Conservation (phyloP, 2,329 filamentous ascomycete genomes). For the Diaporthe nobilis region DNA sequence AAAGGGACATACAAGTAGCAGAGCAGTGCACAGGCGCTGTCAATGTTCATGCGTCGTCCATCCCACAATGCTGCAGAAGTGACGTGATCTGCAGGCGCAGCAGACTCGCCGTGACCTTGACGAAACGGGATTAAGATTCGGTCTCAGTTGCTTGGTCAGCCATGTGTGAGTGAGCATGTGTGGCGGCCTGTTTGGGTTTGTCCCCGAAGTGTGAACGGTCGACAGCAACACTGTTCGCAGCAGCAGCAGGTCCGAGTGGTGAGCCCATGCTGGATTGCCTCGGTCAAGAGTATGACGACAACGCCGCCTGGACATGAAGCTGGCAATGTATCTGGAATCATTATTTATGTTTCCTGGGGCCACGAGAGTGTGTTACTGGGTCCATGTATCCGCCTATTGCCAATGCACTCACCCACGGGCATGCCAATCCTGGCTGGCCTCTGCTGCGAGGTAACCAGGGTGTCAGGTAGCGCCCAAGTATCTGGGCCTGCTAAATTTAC, state of each 20-base stretch:
- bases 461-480: neutral
- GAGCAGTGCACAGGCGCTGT: neutral
- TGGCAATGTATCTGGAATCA: slow-evolving; percentile 30
- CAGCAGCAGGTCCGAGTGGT: slow-evolving; percentile 1
- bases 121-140: slow-evolving; percentile 22
- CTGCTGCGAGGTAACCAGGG: neutral
- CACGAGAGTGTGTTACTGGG: slow-evolving; percentile 9
- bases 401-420: neutral
- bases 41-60: neutral
- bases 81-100: slow-evolving; percentile 28
- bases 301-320: neutral
- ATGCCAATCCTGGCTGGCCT: neutral
- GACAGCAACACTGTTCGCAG: slow-evolving; percentile 10
- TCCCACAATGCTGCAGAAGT: neutral
- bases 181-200: slow-evolving; percentile 8
- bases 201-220: neutral
- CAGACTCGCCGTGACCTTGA: slow-evolving; percentile 11
- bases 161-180: neutral
- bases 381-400: slow-evolving; percentile 9
- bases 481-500: slow-evolving; percentile 9
- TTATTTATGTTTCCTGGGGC: slow-evolving; percentile 19
- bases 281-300: neutral
- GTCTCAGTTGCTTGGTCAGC: slow-evolving; percentile 15
- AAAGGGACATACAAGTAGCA: neutral
- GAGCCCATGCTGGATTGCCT: neutral